Evolutionary conservation across 306 rosid species (phyloP).

Genomic region (Coriaria nepalensis): DNA sequence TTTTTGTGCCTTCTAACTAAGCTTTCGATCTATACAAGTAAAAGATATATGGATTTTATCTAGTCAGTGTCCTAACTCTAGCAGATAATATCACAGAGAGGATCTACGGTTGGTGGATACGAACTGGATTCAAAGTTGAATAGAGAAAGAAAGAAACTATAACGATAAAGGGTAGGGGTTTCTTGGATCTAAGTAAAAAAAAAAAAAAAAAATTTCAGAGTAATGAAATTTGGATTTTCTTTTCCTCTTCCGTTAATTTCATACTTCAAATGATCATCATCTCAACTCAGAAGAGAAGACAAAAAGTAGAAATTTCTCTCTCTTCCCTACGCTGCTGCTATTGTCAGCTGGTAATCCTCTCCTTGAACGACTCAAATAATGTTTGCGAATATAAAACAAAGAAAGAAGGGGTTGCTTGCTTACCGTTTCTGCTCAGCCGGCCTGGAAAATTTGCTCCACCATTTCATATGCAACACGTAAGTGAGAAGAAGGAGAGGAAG

Average conservation of each 20-base stretch:
- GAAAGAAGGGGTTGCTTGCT: conserved; percentile 14
- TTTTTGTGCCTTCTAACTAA: too few species aligned
- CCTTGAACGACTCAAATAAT: too few species aligned
- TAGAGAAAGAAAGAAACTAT: conserved; percentile 9
- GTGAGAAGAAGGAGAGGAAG: conserved; percentile 10
- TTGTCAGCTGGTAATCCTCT: too few species aligned
- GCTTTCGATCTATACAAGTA: conserved; percentile 22
- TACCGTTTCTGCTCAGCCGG: too few species aligned
- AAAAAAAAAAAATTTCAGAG: conserved; percentile 29
- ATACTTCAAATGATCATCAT: conserved; percentile 10
- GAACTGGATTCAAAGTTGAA: conserved; percentile 15
- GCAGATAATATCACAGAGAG: conserved; percentile 14
- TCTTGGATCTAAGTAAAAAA: conserved; percentile 44
- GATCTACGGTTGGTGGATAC: conserved; percentile 14
- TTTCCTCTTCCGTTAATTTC: conserved; percentile 21
- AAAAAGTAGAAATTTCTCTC: too few species aligned
- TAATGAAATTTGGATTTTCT: conserved; percentile 18
- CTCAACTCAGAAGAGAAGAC: too few species aligned
- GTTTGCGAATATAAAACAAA: too few species aligned
- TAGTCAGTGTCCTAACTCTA: conserved; percentile 15
- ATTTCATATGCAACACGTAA: conserved; percentile 11
- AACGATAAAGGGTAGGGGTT: conserved; percentile 16
- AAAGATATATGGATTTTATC: conserved; percentile 11
- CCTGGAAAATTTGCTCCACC: conserved; percentile 5
- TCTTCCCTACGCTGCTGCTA: too few species aligned